phyloP scores from a whole-genome alignment of 1,284 basidiomycete species.

The Inonotus hispidus region DNA sequence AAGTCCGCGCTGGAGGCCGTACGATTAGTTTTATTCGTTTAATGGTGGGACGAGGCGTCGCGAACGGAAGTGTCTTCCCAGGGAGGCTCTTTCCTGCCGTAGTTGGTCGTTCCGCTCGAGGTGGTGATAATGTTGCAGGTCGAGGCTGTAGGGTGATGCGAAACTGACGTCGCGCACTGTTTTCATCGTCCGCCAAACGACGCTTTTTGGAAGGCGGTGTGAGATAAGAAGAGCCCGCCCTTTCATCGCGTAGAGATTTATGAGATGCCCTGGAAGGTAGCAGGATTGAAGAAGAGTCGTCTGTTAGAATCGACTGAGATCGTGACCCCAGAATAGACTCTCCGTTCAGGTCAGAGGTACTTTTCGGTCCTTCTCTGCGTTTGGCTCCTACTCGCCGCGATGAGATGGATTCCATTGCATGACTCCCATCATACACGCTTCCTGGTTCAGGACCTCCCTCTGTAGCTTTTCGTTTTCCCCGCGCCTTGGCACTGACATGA shows the following conservation, averaged over 20 bases:
- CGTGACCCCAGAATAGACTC: neutral
- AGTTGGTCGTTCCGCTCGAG: neutral
- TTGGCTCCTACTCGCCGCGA: neutral
- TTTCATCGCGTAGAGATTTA: neutral
- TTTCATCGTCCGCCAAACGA: neutral
- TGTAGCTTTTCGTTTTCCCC: neutral
- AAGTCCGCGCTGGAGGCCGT: slow-evolving; percentile 50
- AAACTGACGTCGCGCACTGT: neutral
- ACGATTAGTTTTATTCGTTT: slow-evolving; percentile 67
- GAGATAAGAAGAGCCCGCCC: neutral
- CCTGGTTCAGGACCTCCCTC: neutral
- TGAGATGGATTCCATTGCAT: neutral
- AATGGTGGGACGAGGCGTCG: slow-evolving; percentile 27
- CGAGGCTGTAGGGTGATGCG: neutral
- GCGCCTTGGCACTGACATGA: neutral
- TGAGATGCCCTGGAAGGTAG: neutral
- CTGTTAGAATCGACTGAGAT: neutral
- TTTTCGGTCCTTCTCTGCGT: neutral
- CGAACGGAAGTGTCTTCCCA: slow-evolving; percentile 9
- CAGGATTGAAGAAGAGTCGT: neutral
- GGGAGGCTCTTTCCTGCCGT: slow-evolving; percentile 12
- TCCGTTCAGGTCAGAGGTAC: neutral
- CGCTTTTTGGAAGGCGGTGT: neutral
- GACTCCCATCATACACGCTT: neutral
- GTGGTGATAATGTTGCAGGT: neutral